Evolutionary conservation across 1,139 yeast species (phyloP), one percentile per base, ranked within the genome.

Genomic region (Pichia sp.): DNA sequence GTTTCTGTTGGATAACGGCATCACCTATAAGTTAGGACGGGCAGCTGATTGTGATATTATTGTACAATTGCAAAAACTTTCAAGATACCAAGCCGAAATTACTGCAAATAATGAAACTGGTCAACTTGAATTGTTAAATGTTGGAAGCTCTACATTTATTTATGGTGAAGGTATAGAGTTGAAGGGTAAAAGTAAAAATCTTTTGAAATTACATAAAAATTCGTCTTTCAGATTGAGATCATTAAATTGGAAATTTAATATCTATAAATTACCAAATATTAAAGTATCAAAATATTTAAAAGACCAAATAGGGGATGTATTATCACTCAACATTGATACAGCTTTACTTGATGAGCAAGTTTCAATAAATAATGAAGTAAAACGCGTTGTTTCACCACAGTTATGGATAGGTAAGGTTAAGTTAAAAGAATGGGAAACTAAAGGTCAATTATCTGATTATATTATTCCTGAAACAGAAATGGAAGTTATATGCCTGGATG

Each of bases 101-200:
- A 22, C 14, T 1, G 41, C 42, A 8, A 25, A 39, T 25, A 27
- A 30, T 13, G 38, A 36, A 16, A 34, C 33, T n/a, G 48, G 28
- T 2, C 25, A 13, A 1, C 19, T 53, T 11, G 16, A 22, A 18
- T 13, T 53, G 8, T 14, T 13, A 2, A 53, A 53, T 29, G 22
- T 31, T 5, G 55, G 55, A 14, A 44, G 48, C 28, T 53, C 48
- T 14, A 45, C 47, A 7, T 50, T 50, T 49, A 30, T 44, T 8
- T 45, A 42, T 47, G 45, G 25, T 3, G 19, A 39, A 1, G 41
- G 34, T 1, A 46, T 29, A 16, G 47, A 45, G 18, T 31, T 47
- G 13, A 51, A 45, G 16, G 53, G 51, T 28, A 46, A 43, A 5
- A n/a, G 5, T 14, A 36, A 42, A 2, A 46, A 41, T 5, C 8